Evolutionary conservation across 139 green algal genomes (phyloP), one percentile per base, ranked within the genome.

Genomic region (Micractinium sp.): DNA sequence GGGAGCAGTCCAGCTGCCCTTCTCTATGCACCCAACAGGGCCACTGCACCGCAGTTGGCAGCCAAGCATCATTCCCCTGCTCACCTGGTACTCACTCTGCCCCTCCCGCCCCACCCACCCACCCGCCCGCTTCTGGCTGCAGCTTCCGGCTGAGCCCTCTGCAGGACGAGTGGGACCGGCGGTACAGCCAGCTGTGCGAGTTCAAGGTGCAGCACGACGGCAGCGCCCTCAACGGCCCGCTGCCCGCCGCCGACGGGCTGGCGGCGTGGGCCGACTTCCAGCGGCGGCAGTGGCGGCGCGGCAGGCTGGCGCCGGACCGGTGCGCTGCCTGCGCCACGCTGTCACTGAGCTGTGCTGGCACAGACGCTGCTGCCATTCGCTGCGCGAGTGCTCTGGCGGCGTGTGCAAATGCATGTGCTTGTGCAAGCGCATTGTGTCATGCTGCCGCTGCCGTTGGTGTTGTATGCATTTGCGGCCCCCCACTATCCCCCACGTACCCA

Each of bases 111-210:
- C 47, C 41, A 15, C 79, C 38, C 41, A 7, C 38, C 29, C 74
- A 47, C n/a, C 74, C 74, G 18, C 74, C 74, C 33, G 33, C 83
- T 80, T 29, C 22, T 53, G 47, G 18, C 20, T 36, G 76, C 76
- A 89, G 87, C 39, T 90, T 90, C 74, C n/a, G 71, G 61, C 81
- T 90, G 12, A 19, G 69, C 25, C 75, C 85, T 2, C 56, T 75
- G 63, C 76, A 86, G 27, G n/a, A 47, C 5, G 25, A 15, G 15
- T 90, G 87, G 87, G 87, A 71, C 7, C 22, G n/a, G 38, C 80
- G 77, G 2, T 87, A 87, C 13, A 18, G 18, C 3, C 87, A 90
- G 87, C 63, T 90, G 29, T 60, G 53, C 14, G 29, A 81, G 66
- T 22, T 90, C 61, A 71, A 33, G 38, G 29, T 18, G 36, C 63